phyloP scores from a whole-genome alignment of 1,284 basidiomycete species.

The Malassezia caprae region DNA sequence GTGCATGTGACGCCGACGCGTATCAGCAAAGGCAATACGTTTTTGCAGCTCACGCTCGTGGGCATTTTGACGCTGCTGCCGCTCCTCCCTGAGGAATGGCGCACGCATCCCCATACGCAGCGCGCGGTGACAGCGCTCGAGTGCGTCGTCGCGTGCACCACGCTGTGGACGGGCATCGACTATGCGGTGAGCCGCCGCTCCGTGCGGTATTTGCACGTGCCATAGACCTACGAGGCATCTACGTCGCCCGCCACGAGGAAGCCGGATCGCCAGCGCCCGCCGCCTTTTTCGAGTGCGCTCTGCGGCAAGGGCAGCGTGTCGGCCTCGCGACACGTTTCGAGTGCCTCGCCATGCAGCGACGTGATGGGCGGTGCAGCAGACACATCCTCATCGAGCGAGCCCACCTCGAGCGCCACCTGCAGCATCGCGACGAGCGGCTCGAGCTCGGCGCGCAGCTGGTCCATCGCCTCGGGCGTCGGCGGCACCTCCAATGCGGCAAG shows the following conservation, averaged over 20 bases:
- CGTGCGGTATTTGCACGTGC: conserved; percentile 13
- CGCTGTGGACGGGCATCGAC: conserved; percentile 80
- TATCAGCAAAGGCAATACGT: conserved; percentile 63
- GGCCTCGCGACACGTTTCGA: neutral
- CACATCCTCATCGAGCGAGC: neutral
- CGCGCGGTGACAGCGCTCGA: conserved; percentile 50
- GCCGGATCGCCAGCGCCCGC: conserved; percentile 1
- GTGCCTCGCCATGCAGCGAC: neutral
- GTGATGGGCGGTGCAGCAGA: neutral
- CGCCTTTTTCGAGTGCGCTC: neutral
- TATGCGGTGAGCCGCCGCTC: conserved; percentile 51
- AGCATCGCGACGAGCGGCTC: conserved; percentile 17
- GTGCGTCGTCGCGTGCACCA: conserved; percentile 74
- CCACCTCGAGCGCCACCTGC: neutral
- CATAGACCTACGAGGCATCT: neutral
- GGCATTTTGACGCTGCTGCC: conserved; percentile 75
- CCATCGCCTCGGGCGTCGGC: conserved; percentile 1
- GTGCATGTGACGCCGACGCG: conserved; percentile 81
- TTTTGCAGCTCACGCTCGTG: conserved; percentile 80
- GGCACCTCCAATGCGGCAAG: conserved; percentile 21
- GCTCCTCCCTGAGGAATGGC: conserved; percentile 54
- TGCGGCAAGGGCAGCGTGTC: neutral
- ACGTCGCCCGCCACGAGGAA: neutral
- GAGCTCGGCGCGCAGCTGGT: conserved; percentile 10
- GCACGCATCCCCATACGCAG: conserved; percentile 13